These are phyloP conservation scores for Pyrrhoderma lamaoense DNA, from an alignment of 1,284 basidiomycete genomes.

Conservation along the genomic window DNA sequence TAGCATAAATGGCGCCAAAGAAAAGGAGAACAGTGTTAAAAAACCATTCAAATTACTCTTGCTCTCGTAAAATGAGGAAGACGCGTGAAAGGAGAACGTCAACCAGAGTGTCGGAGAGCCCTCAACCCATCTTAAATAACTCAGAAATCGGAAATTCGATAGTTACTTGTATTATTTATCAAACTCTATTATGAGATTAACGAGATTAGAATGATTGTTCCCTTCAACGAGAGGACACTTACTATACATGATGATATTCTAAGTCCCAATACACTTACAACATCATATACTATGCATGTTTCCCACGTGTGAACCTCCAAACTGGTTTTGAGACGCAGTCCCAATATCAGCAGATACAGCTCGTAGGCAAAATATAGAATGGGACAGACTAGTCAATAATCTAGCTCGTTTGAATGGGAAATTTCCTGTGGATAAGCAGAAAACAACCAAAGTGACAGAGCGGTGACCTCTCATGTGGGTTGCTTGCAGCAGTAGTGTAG, in stretches of 20 bases:
- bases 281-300: conserved; percentile 29
- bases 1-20: conserved; percentile 21
- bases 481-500: not conserved
- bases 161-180: too few species aligned
- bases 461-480: not conserved
- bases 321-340: conserved; percentile 26
- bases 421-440: conserved; percentile 53
- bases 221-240: too few species aligned
- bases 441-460: conserved; percentile 74
- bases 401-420: conserved; percentile 81
- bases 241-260: too few species aligned
- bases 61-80: conserved; percentile 88
- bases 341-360: conserved; percentile 25
- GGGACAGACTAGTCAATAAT: conserved; percentile 33
- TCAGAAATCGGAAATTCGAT: too few species aligned
- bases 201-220: too few species aligned
- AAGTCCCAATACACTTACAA: too few species aligned
- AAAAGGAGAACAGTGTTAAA: conserved; percentile 17
- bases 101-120: conserved; percentile 87
- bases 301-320: conserved; percentile 53
- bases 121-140: too few species aligned
- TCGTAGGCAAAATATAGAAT: conserved; percentile 39
- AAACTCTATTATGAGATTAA: too few species aligned
- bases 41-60: conserved; percentile 34
- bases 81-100: conserved; percentile 59